Conservation (phyloP, 2,329 filamentous ascomycete genomes). For the Emericellopsis atlantica region DNA sequence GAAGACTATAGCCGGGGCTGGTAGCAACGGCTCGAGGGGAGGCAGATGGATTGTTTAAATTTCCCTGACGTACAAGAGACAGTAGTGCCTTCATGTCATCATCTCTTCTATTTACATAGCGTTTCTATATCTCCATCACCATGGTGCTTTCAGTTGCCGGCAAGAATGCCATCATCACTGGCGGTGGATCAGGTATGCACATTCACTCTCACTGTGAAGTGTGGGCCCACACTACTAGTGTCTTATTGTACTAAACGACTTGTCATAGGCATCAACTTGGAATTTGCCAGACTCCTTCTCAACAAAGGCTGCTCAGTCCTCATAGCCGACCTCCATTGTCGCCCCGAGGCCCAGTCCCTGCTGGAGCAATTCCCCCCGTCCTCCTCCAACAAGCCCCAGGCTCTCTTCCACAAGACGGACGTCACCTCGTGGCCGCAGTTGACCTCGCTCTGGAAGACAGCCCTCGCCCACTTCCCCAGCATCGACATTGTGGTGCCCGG, state of each 20-base stretch:
- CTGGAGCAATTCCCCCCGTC: conserved; percentile 12
- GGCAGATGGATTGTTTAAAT: too few species aligned
- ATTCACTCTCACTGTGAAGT: neutral
- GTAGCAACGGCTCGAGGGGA: too few species aligned
- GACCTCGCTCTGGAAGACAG: conserved; percentile 13
- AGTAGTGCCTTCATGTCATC: too few species aligned
- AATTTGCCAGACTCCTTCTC: conserved; percentile 19
- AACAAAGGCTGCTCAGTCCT: conserved; percentile 21
- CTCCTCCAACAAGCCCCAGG: conserved; percentile 7
- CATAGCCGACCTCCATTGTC: conserved; percentile 20
- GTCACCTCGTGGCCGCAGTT: conserved; percentile 23
- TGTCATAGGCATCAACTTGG: conserved; percentile 20
- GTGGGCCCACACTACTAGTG: too few species aligned
- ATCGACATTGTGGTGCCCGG: conserved; percentile 23
- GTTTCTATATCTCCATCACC: neutral
- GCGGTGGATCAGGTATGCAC: conserved; percentile 11
- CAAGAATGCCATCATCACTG: conserved; percentile 18
- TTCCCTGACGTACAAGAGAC: too few species aligned
- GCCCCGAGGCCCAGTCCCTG: conserved; percentile 18
- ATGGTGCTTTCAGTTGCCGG: conserved; percentile 11
- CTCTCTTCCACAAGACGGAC: conserved; percentile 21
- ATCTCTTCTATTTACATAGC: neutral
- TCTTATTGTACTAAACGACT: neutral
- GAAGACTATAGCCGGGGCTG: too few species aligned
- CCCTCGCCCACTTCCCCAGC: conserved; percentile 13